Evolutionary conservation across 2,329 filamentous ascomycete genomes (phyloP).

Genomic region (Sordariomycetes sp.): DNA sequence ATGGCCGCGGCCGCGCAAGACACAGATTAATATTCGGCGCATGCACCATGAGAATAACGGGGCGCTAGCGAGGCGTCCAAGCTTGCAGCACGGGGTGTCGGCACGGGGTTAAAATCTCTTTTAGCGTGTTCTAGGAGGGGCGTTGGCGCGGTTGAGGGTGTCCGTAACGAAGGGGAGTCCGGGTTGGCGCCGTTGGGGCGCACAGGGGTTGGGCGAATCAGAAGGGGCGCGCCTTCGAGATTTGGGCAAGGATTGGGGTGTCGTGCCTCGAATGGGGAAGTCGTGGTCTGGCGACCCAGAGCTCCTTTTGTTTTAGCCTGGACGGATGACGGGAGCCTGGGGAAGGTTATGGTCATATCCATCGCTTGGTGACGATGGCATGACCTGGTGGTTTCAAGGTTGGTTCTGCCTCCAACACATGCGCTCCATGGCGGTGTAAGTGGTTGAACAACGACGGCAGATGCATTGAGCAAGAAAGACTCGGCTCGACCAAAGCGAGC

Average conservation of each 20-base stretch:
- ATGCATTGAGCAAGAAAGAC: not conserved
- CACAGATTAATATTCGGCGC: not conserved
- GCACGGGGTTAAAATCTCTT: not conserved
- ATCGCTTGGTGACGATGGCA: not conserved
- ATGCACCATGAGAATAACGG: not conserved
- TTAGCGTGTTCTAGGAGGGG: not conserved
- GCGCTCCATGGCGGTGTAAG: not conserved
- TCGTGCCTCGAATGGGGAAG: not conserved
- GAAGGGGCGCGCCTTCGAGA: not conserved
- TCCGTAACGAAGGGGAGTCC: not conserved
- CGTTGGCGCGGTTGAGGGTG: not conserved
- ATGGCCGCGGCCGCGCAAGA: not conserved
- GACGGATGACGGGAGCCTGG: not conserved
- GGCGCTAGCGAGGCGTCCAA: not conserved
- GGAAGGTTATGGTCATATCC: not conserved
- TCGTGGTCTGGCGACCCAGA: not conserved
- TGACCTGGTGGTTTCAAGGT: not conserved
- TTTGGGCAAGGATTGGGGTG: slow-evolving; percentile 5
- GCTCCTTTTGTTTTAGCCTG: not conserved
- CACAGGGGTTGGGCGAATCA: not conserved
- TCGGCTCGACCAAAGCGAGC: no score
- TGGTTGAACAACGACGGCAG: not conserved
- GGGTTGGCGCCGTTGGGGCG: not conserved
- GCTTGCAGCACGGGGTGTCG: not conserved
- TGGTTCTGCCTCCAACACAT: not conserved